Percentiles rank a stretch among this genome's conserved stretches.
phyloP scores from a whole-genome alignment of 441 rosid species.

The Eruca vesicaria region DNA sequence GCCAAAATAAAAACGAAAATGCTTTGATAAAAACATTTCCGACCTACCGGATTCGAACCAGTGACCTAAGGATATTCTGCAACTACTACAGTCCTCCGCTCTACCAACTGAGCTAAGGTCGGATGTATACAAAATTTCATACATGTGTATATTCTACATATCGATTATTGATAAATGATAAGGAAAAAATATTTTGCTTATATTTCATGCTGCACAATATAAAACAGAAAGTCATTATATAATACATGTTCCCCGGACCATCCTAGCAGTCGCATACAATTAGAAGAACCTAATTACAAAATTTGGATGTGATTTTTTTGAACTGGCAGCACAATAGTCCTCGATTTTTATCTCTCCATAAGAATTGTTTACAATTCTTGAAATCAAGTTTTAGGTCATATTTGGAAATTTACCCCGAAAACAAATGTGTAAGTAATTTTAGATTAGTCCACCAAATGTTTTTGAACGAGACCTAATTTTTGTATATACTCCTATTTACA shows the following conservation, averaged over 20 bases:
- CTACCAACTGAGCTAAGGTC: conserved; percentile 94
- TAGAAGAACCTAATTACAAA: neutral
- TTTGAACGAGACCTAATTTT: too few relatives aligned
- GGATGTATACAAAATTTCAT: conserved; percentile 27
- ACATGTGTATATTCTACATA: neutral
- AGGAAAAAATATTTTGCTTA: neutral
- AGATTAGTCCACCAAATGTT: too few relatives aligned
- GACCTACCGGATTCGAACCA: conserved; percentile 11
- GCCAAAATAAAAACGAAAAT: neutral
- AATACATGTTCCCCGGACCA: neutral
- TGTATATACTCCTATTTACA: neutral
- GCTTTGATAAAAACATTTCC: neutral
- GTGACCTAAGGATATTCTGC: neutral
- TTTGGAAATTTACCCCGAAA: too few relatives aligned
- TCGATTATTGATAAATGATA: neutral
- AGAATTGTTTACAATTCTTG: too few relatives aligned
- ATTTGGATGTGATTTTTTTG: neutral
- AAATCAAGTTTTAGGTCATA: too few relatives aligned
- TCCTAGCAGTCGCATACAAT: neutral
- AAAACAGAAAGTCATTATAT: neutral
- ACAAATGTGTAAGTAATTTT: too few relatives aligned
- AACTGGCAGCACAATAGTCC: neutral
- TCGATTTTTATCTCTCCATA: too few relatives aligned
- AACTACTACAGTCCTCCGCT: conserved; percentile 79
- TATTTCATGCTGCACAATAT: neutral